Conservation (phyloP, 805 yeast genomes). For the Yamadazyma kitorensis region DNA sequence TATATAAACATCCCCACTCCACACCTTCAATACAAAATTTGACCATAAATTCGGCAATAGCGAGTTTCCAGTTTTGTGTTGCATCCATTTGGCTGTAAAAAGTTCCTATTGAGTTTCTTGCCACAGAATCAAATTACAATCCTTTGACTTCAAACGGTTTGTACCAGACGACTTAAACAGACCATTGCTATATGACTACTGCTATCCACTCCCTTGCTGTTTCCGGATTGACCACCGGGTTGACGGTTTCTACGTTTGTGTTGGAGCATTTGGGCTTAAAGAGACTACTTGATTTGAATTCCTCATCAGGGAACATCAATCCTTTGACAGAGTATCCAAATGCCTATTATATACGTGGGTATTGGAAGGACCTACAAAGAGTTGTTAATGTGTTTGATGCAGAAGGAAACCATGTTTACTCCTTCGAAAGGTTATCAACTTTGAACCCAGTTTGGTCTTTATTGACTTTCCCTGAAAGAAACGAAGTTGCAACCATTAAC, state of each 20-base stretch:
- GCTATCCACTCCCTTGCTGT: slow-evolving; percentile 49
- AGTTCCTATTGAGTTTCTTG: no score
- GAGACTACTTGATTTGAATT: slow-evolving; percentile 35
- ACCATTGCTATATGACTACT: no score
- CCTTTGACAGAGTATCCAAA: slow-evolving; percentile 40
- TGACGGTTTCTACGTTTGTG: slow-evolving; percentile 40
- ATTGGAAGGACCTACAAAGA: slow-evolving; percentile 43
- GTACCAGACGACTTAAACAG: no score
- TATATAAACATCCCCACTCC: no score
- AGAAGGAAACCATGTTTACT: slow-evolving; percentile 40
- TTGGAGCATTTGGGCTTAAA: slow-evolving; percentile 41
- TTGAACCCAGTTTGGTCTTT: slow-evolving; percentile 53
- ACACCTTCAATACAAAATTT: no score
- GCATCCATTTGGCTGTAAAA: no score
- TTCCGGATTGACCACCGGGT: slow-evolving; percentile 36
- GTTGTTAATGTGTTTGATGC: slow-evolving; percentile 49
- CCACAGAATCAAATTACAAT: no score
- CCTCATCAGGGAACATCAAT: slow-evolving; percentile 37
- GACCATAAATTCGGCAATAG: no score
- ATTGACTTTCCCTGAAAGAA: slow-evolving; percentile 41
- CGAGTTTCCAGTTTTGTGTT: no score
- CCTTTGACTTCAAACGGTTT: no score
- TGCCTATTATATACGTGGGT: slow-evolving; percentile 49
- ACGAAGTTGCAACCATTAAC: slow-evolving; percentile 49
- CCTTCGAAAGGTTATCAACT: slow-evolving; percentile 50